Base-by-base conservation (phyloP, 345 rosid genomes). In the Triadica sebifera region DNA sequence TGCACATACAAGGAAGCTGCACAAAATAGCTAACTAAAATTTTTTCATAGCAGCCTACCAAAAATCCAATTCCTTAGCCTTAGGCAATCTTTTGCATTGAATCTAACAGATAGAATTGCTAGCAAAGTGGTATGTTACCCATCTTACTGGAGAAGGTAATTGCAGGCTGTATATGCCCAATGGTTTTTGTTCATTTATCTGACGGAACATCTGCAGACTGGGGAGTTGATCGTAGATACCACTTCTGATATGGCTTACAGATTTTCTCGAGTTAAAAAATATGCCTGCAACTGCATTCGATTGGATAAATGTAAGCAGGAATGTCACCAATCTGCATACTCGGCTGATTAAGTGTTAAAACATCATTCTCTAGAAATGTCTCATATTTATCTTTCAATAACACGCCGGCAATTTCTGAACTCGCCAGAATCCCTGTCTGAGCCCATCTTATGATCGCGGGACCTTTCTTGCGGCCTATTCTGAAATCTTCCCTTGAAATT, bases 381-480 rank as follows among this genome's bases (percentile, higher is more conserved):
- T 19, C 59, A 68, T 6, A 12, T 25, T 72, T 71, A 89, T 78
- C 93, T 84, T 74, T 85, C 88, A 58, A 86, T 89, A 52, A 90
- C 86, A 9, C 89, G 83, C 47, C 90, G 81, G 38, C 84, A 83
- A 70, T 88, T 90, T 59, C 71, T 83, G 70, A 85, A 83, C 64
- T 84, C 90, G 34, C 83, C 75, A 29, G 68, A 46, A 71, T 58
- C 75, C 5, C 12, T 20, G 12, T 78, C 82, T 49, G 15, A 72
- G 41, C 65, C 78, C 59, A 17, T 51, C n/a, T 77, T 38, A 45
- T 72, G 49, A 64, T 67, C 79, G 19, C 6, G 24, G 6, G 85
- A 76, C 52, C 72, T 77, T 69, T 72, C 81, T 52, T 13, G 75
- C 51, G 13, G 69, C 22, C 16, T 37, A 50, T 52, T 68, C 62